Percentiles rank a stretch among this genome's conserved stretches.
Conservation (phyloP, 1,284 basidiomycete species). For the Boletellus dicymbophilus region DNA sequence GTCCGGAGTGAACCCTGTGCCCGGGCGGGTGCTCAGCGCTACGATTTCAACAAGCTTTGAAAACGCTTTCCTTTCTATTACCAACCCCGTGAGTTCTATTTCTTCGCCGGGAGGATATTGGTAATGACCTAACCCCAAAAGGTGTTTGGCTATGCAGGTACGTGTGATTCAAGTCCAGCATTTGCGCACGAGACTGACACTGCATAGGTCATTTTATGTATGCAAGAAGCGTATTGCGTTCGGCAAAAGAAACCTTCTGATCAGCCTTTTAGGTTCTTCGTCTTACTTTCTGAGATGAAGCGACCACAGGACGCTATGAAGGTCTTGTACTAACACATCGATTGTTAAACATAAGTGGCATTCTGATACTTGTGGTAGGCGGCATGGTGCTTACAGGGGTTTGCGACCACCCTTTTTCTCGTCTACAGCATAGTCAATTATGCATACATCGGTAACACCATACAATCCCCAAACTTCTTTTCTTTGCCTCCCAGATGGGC, state of each 20-base stretch:
- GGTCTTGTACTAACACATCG: conserved; percentile 31
- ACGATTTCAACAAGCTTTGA: conserved; percentile 46
- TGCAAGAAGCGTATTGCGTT: conserved; percentile 13
- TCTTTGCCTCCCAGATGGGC: conserved; percentile 53
- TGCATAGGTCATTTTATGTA: conserved; percentile 56
- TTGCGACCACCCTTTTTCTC: conserved; percentile 46
- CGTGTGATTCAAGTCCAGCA: conserved; percentile 11
- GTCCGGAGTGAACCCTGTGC: no score
- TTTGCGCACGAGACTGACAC: not conserved
- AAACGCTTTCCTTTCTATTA: conserved; percentile 55
- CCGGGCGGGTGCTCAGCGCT: no score
- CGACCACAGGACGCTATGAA: conserved; percentile 54
- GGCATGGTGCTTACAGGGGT: conserved; percentile 51
- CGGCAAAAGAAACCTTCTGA: no score
- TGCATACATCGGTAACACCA: conserved; percentile 58
- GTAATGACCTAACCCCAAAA: conserved; percentile 17
- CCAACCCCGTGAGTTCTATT: conserved; percentile 45
- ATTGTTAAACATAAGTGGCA: not conserved
- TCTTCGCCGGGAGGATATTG: not conserved
- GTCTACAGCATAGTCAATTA: conserved; percentile 55
- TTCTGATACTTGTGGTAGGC: conserved; percentile 34
- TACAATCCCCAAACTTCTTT: conserved; percentile 55
- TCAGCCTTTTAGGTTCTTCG: conserved; percentile 41
- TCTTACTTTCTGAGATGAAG: conserved; percentile 57
- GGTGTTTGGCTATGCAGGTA: conserved; percentile 58